Percentiles rank a stretch among this genome's conserved stretches.
These are phyloP conservation scores for Diaporthe vexans DNA, from an alignment of 2,329 filamentous ascomycete genomes.

Conservation along the genomic window DNA sequence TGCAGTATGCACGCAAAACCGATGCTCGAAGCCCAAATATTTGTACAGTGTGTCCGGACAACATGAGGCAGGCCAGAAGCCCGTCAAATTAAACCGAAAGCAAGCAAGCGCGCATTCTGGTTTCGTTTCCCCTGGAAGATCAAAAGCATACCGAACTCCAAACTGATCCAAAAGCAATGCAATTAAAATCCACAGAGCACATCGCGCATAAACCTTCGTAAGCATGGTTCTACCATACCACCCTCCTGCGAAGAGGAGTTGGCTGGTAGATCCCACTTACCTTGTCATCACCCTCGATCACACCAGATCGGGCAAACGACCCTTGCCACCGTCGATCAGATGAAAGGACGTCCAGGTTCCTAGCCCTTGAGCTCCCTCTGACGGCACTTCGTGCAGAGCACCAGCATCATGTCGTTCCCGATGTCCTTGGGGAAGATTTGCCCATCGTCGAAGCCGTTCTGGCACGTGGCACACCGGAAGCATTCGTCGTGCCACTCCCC, in stretches of 20 bases:
- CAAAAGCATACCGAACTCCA: conserved; percentile 38
- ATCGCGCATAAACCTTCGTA: conserved; percentile 36
- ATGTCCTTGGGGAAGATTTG: conserved; percentile 74
- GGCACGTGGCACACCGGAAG: conserved; percentile 82
- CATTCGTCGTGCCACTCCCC: conserved; percentile 95
- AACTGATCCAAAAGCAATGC: conserved; percentile 39
- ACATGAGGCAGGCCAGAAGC: conserved; percentile 18
- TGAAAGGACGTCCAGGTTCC: conserved; percentile 22
- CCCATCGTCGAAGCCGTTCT: conserved; percentile 73
- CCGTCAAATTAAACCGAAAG: conserved; percentile 17
- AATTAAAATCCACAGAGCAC: conserved; percentile 29
- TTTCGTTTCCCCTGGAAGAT: not conserved
- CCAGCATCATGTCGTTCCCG: conserved; percentile 61
- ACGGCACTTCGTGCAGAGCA: conserved; percentile 74
- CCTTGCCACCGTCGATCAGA: not conserved
- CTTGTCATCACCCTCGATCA: conserved; percentile 11
- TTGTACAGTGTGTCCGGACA: conserved; percentile 36
- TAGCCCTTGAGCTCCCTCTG: conserved; percentile 69
- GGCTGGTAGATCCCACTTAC: conserved; percentile 29
- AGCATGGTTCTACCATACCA: conserved; percentile 30
- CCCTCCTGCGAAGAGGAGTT: not conserved
- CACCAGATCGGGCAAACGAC: not conserved
- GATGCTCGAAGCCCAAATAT: conserved; percentile 28
- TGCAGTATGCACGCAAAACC: conserved; percentile 14
- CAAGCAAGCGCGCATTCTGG: conserved; percentile 26